Evolutionary conservation across 306 rosid genomes (phyloP).

Genomic region (Phaseolus lunatus): DNA sequence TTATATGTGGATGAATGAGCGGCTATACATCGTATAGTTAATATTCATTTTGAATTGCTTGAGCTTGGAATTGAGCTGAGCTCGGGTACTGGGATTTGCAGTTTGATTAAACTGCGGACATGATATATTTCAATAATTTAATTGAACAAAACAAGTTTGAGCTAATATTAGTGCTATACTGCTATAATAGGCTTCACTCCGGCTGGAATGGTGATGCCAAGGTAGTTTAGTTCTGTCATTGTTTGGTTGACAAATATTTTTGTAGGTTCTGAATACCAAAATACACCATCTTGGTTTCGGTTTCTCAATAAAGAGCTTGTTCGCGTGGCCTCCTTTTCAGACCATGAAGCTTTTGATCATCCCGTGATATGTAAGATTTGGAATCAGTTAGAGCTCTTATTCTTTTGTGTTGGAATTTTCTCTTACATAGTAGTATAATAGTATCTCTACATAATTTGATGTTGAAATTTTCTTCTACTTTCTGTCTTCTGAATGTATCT

Average conservation of each 20-base stretch:
- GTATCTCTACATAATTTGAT: background rate
- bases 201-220: conserved; percentile 3
- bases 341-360: conserved; percentile 99
- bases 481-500: conserved; percentile 18
- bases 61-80: background rate
- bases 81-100: background rate
- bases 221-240: conserved; percentile 37
- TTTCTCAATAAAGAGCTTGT: conserved; percentile 86
- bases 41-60: background rate
- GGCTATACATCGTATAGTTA: background rate
- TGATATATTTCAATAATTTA: conserved; percentile 22
- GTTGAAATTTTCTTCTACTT: conserved; percentile 23
- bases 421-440: conserved; percentile 18
- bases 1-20: conserved; percentile 1
- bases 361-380: conserved; percentile 92
- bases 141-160: conserved; percentile 10
- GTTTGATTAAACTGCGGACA: conserved; percentile 3
- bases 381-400: conserved; percentile 40
- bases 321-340: conserved; percentile 81
- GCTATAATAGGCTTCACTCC: conserved; percentile 26
- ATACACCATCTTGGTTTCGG: conserved; percentile 86
- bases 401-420: conserved; percentile 29
- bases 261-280: conserved; percentile 73
- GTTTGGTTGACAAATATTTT: conserved; percentile 39
- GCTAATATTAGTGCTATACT: conserved; percentile 15